These are phyloP conservation scores for Trichophyton verrucosum DNA, from an alignment of 2,329 filamentous ascomycete genomes.

Conservation along the genomic window DNA sequence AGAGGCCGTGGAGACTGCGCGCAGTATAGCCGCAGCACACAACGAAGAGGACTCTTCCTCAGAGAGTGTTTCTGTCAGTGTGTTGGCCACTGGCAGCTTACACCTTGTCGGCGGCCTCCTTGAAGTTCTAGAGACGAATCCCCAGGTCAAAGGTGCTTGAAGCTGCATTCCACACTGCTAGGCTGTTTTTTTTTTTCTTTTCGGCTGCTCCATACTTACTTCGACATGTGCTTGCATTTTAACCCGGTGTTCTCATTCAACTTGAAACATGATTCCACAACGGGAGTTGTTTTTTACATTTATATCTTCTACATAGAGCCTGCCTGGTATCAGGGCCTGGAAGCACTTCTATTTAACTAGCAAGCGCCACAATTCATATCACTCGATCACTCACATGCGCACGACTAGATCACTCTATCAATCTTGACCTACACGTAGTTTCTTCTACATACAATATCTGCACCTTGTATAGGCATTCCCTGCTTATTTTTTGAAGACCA, in stretches of 20 bases:
- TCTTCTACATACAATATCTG: background rate
- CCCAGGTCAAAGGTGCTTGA: background rate
- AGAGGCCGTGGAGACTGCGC: constrained; percentile 52
- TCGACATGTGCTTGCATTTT: too few species aligned
- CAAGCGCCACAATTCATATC: background rate
- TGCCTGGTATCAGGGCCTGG: background rate
- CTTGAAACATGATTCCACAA: background rate
- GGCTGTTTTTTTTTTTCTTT: too few species aligned
- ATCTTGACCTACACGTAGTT: background rate
- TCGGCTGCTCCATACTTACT: too few species aligned
- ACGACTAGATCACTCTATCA: background rate
- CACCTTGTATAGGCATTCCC: background rate
- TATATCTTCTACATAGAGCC: background rate
- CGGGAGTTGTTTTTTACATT: background rate
- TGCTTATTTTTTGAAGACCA: too few species aligned
- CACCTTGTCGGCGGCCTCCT: constrained; percentile 72
- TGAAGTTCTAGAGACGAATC: constrained; percentile 49
- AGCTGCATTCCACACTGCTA: too few species aligned
- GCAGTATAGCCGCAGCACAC: constrained; percentile 31
- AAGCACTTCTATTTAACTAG: background rate
- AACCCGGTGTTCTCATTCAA: background rate
- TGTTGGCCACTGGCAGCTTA: constrained; percentile 70
- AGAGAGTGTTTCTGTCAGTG: constrained; percentile 34
- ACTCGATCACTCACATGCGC: background rate
- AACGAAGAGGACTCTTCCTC: constrained; percentile 12